These are phyloP conservation scores for Emergomyces orientalis DNA, from an alignment of 2,329 filamentous ascomycete genomes.

Conservation along the genomic window DNA sequence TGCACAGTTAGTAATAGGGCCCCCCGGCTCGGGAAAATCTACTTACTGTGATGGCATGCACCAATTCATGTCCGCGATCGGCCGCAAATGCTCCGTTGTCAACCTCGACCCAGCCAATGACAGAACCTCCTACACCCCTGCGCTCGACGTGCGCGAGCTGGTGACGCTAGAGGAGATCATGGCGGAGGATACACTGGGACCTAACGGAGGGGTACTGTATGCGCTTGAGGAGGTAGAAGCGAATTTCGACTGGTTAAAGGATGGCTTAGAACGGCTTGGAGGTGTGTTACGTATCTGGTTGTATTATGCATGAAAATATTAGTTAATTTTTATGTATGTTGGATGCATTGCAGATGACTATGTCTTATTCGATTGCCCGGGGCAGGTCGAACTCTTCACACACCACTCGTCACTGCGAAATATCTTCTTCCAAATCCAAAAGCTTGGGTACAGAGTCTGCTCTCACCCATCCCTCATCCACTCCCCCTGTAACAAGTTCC, in stretches of 20 bases:
- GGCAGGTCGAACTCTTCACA: constrained; percentile 94
- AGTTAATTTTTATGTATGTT: not conserved
- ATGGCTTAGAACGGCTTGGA: constrained; percentile 65
- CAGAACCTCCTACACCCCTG: constrained; percentile 75
- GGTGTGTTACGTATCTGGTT: constrained; percentile 28
- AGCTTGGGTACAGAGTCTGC: constrained; percentile 80
- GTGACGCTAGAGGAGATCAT: constrained; percentile 92
- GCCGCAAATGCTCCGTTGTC: constrained; percentile 85
- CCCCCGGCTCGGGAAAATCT: constrained; percentile 89
- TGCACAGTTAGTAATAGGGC: constrained; percentile 81
- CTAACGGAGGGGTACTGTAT: constrained; percentile 86
- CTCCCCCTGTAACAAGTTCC: not conserved
- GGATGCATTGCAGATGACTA: constrained; percentile 59
- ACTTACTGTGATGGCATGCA: constrained; percentile 99
- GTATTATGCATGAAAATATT: not conserved
- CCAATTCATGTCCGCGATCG: constrained; percentile 93
- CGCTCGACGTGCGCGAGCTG: constrained; percentile 80
- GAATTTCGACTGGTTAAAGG: constrained; percentile 85
- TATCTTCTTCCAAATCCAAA: constrained; percentile 84
- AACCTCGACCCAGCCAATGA: constrained; percentile 98
- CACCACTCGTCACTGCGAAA: constrained; percentile 87
- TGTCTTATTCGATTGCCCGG: constrained; percentile 88
- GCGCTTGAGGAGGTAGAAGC: constrained; percentile 91
- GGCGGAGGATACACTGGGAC: constrained; percentile 79
- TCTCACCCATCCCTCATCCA: constrained; percentile 15